phyloP scores from a whole-genome alignment of 1,139 yeast genomes.

The Insectozyma bohioensis region DNA sequence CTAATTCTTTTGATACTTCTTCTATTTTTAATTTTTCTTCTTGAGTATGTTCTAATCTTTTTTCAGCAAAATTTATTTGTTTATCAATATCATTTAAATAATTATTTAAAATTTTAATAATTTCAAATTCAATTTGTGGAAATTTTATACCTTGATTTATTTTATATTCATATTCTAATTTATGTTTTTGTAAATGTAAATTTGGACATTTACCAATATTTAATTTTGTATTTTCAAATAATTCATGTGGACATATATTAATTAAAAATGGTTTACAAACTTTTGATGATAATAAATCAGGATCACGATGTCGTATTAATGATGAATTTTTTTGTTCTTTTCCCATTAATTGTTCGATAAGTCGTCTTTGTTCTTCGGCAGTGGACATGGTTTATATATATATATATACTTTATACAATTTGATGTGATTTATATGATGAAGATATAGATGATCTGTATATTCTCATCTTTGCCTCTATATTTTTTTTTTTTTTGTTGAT shows the following conservation, averaged over 20 bases:
- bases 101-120: slow-evolving; percentile 51
- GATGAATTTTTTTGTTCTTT: slow-evolving; percentile 29
- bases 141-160: slow-evolving; percentile 49
- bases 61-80: slow-evolving; percentile 63
- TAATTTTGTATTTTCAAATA: slow-evolving; percentile 80
- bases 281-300: slow-evolving; percentile 60
- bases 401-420: not conserved
- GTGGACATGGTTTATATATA: slow-evolving; percentile 16
- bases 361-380: slow-evolving; percentile 75
- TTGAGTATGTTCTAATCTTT: slow-evolving; percentile 70
- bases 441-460: no score
- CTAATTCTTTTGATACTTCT: slow-evolving; percentile 64
- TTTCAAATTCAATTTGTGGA: slow-evolving; percentile 72
- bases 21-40: slow-evolving; percentile 72
- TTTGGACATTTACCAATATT: slow-evolving; percentile 81
- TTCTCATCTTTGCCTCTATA: no score
- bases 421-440: not conserved
- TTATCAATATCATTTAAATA: slow-evolving; percentile 68
- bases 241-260: slow-evolving; percentile 87
- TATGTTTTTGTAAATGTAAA: slow-evolving; percentile 74
- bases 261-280: slow-evolving; percentile 82
- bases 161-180: slow-evolving; percentile 66
- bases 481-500: no score
- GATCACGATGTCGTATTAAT: slow-evolving; percentile 37
- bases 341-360: slow-evolving; percentile 84